Percentiles rank a stretch among this genome's conserved stretches.
phyloP scores from a whole-genome alignment of 768 basidiomycete genomes.

The Boletus coccyginus region DNA sequence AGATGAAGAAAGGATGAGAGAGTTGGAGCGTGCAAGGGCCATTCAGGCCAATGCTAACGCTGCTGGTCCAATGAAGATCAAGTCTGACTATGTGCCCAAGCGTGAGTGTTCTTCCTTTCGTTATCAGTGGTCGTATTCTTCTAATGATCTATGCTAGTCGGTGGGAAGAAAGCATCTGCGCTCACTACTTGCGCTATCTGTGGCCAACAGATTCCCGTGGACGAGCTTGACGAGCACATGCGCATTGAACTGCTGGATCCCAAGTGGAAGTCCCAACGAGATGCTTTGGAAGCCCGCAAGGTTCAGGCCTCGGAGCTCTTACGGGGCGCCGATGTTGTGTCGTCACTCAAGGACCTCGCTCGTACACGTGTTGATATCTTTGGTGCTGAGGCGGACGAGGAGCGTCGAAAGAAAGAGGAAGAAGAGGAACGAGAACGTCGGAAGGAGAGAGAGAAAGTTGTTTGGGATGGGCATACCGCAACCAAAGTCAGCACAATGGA shows the following conservation, averaged over 20 bases:
- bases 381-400: slow-evolving; percentile 91
- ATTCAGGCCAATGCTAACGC: slow-evolving; percentile 78
- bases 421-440: slow-evolving; percentile 79
- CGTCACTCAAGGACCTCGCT: slow-evolving; percentile 90
- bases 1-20: slow-evolving; percentile 67
- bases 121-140: background rate
- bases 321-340: slow-evolving; percentile 89
- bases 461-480: slow-evolving; percentile 98
- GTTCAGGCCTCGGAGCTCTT: slow-evolving; percentile 86
- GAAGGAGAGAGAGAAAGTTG: slow-evolving; percentile 89
- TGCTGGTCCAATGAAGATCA: slow-evolving; percentile 86
- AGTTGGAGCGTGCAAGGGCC: slow-evolving; percentile 74
- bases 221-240: slow-evolving; percentile 96
- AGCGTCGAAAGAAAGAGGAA: slow-evolving; percentile 81
- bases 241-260: slow-evolving; percentile 98
- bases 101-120: slow-evolving; percentile 47
- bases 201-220: slow-evolving; percentile 93
- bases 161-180: slow-evolving; percentile 55
- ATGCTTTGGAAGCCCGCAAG: slow-evolving; percentile 83
- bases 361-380: slow-evolving; percentile 97
- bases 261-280: slow-evolving; percentile 96
- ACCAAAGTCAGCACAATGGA: slow-evolving; percentile 89
- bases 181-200: slow-evolving; percentile 91
- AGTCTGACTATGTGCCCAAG: slow-evolving; percentile 95
- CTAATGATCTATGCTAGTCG: slow-evolving; percentile 45